Base-by-base conservation (phyloP, 495 filamentous ascomycete genomes). In the Amorphotheca resinae region DNA sequence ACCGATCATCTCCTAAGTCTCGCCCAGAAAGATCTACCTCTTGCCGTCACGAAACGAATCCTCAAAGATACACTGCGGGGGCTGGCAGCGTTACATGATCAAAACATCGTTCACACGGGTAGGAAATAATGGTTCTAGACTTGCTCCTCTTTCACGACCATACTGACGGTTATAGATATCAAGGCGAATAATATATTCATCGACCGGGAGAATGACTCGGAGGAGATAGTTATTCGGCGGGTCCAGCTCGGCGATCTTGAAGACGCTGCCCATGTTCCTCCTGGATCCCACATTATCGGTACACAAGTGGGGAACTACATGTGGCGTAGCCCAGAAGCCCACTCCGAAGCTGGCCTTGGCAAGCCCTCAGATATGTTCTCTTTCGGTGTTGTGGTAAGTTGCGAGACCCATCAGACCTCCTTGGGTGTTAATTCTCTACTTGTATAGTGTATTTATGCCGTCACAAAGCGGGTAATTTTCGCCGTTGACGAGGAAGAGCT, bases 21-120 rank as follows among this genome's bases (percentile, higher is more conserved):
- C 39, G 64, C 53, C 38, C 62, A 62, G 34, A 61, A 65, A 39
- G 45, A 61, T 35, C 37, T 68, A 11, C 46, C 65, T 16, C 31
- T 65, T 22, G 33, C 41, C 9, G 41, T 52, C 41, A 64, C 50
- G 21, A 71, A 71, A 46, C 51, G 57, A 33, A 62, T 69, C 36
- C 64, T 69, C 31, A 61, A 64, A 48, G 59, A 66, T 50, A 56
- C 59, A 22, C 52, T 69, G 18, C 57, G 50, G 34, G 66, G 68
- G 5, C 52, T 71, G 41, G 60, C 64, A 40, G 62, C 58, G 21
- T 52, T 71, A 40, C 66, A 71, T 51, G 56, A 65, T 42, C 61
- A 59, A 47, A 62, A 71, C 48, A 65, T 71, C 44, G 64, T 67
- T 21, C 66, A 71, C 52, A 60, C 56, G 38, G 65, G 65, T 65